These are phyloP conservation scores for Citeromyces hawaiiensis DNA, from an alignment of 1,139 yeast genomes.

Conservation along the genomic window DNA sequence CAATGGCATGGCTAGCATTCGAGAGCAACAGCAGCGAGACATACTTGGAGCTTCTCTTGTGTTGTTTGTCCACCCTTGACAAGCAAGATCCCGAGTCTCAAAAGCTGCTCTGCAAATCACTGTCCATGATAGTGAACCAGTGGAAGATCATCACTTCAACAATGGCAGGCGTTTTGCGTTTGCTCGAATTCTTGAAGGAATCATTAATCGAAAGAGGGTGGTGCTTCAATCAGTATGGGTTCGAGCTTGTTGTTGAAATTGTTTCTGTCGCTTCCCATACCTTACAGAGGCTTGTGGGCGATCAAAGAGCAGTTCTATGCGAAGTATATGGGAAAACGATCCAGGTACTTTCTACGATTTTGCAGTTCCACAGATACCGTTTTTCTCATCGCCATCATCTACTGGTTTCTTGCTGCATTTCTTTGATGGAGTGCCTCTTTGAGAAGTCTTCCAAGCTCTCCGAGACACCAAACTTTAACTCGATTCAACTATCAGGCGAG, in stretches of 20 bases:
- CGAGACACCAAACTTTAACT: constrained; percentile 3
- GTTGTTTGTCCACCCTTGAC: not conserved
- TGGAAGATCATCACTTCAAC: not conserved
- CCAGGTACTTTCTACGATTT: constrained; percentile 35
- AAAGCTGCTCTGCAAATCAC: not conserved
- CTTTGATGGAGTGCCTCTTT: constrained; percentile 33
- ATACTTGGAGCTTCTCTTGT: not conserved
- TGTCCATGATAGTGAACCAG: not conserved
- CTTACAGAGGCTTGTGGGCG: constrained; percentile 11
- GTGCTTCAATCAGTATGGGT: constrained; percentile 53
- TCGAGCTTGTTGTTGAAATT: constrained; percentile 37
- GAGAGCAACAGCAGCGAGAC: not conserved
- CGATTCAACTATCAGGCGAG: constrained; percentile 13
- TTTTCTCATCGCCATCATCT: constrained; percentile 64
- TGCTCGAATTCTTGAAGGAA: not conserved
- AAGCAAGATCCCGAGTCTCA: not conserved
- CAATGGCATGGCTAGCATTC: not conserved
- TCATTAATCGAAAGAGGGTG: constrained; percentile 23
- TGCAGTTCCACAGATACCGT: constrained; percentile 59
- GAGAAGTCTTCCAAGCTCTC: constrained; percentile 7
- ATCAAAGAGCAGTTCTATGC: not conserved
- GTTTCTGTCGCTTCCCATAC: constrained; percentile 13
- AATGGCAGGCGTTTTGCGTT: not conserved
- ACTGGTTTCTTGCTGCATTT: constrained; percentile 31
- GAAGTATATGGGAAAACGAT: constrained; percentile 23